Evolutionary conservation across 352 stramenopile species (phyloP), one percentile per base, ranked within the genome.

Genomic region (Phytophthora boehmeriae): DNA sequence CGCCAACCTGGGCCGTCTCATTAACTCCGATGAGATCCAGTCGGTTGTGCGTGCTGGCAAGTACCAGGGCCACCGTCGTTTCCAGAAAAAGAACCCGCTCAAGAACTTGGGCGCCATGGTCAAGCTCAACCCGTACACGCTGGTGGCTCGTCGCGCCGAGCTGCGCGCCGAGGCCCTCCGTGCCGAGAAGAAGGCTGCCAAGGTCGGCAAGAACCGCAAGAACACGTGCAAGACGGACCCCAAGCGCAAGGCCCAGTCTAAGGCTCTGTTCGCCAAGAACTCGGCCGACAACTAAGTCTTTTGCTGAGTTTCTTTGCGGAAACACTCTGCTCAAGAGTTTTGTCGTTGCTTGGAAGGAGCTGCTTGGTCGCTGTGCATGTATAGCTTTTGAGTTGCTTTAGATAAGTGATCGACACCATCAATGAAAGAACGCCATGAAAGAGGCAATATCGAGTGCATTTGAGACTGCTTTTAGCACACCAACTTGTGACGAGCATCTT

Each of bases 1-100:
- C 77, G 96, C 97, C 63, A 98, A 99, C 83, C 73, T 99, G 45
- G 96, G 95, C 62, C 96, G 97, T 93, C 89, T 99, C 73, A 99
- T 99, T 68, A 99, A 99, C 94, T 99, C 95, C 35, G 97, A 99
- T 73, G 85, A 94, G 80, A 97, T 99, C 75, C 97, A 99, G 86
- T 98, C 88, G 64, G 95, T 99, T 47, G 66, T 99, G 51, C 96
- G 97, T 69, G 86, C 97, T 27, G 92, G 91, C 69, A 98, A 98
- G 83, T 92, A 95, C 71, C 71, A 86, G 60, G 92, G 90, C 74
- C 78, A 88, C 63, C 92, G 80, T 62, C 87, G 92, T 68, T 86
- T 96, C 68, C 89, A 97, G 65, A 99, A 99, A 92, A 98, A 98
- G 80, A 99, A 99, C 86, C 92, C 97, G 52, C 86, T 99, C 44